A percentile compares a stretch with the other conserved stretches of the same genome.
Evolutionary conservation across 2,329 filamentous ascomycete species (phyloP).

Genomic region (Fusarium scirpi): DNA sequence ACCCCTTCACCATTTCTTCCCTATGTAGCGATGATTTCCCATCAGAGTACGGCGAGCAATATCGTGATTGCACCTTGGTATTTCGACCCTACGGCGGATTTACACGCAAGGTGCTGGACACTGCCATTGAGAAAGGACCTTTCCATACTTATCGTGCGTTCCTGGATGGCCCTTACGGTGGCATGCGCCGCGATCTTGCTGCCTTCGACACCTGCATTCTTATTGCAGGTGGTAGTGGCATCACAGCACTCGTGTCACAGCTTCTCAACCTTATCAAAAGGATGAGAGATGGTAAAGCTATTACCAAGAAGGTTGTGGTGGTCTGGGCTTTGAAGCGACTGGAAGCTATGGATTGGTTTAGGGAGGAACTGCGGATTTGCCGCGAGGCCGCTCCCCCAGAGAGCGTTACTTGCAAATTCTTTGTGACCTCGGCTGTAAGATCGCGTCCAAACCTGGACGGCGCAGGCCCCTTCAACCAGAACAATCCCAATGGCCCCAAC

Average conservation of each 20-base stretch:
- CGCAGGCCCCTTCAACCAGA: slow-evolving; percentile 58
- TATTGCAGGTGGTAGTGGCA: slow-evolving; percentile 93
- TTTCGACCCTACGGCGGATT: slow-evolving; percentile 94
- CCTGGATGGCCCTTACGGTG: slow-evolving; percentile 93
- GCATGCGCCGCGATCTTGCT: slow-evolving; percentile 89
- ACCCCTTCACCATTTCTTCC: slow-evolving; percentile 94
- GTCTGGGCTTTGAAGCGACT: slow-evolving; percentile 94
- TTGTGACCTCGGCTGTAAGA: slow-evolving; percentile 78
- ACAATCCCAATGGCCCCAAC: slow-evolving; percentile 35
- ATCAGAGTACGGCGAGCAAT: slow-evolving; percentile 88
- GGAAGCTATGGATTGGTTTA: slow-evolving; percentile 98
- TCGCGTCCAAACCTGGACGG: slow-evolving; percentile 52
- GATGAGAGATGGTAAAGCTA: slow-evolving; percentile 93
- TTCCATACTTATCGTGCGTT: slow-evolving; percentile 94
- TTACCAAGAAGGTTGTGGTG: slow-evolving; percentile 89
- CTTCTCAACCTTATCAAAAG: slow-evolving; percentile 94
- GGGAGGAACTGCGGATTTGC: slow-evolving; percentile 92
- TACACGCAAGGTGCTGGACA: slow-evolving; percentile 85
- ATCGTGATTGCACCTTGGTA: slow-evolving; percentile 88
- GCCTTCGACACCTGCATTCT: slow-evolving; percentile 94
- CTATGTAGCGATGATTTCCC: slow-evolving; percentile 94
- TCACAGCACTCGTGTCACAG: slow-evolving; percentile 93
- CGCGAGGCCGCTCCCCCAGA: slow-evolving; percentile 89
- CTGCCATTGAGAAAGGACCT: slow-evolving; percentile 84
- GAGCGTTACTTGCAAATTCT: slow-evolving; percentile 93